These are phyloP conservation scores for Kodamaea restingae DNA, from an alignment of 805 yeast species.

Conservation along the genomic window DNA sequence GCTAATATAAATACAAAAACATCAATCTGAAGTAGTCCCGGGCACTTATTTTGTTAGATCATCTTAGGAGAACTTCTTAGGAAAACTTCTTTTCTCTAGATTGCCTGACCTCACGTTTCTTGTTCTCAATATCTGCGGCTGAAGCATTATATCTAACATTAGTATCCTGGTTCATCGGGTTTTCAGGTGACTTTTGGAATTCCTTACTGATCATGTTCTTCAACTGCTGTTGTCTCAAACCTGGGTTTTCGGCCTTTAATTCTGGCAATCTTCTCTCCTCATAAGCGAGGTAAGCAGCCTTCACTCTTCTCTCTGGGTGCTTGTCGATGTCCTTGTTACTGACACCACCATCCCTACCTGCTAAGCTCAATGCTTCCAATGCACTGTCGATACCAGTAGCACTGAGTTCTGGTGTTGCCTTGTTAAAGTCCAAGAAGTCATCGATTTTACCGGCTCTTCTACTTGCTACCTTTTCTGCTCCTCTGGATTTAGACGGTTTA, in stretches of 20 bases:
- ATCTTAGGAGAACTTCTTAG: no score
- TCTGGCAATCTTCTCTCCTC: slow-evolving; percentile 73
- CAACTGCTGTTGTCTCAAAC: slow-evolving; percentile 72
- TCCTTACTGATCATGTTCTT: slow-evolving; percentile 74
- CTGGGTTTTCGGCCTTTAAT: slow-evolving; percentile 70
- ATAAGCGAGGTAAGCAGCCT: slow-evolving; percentile 70
- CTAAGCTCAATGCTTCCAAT: slow-evolving; percentile 68
- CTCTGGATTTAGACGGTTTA: slow-evolving; percentile 59
- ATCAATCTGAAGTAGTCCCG: no score
- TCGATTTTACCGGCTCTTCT: slow-evolving; percentile 61
- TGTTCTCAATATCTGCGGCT: slow-evolving; percentile 43
- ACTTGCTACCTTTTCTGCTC: slow-evolving; percentile 63
- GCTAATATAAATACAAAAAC: no score
- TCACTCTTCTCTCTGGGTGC: slow-evolving; percentile 86
- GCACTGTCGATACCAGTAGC: slow-evolving; percentile 80
- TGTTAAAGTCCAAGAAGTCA: slow-evolving; percentile 56
- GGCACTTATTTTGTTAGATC: no score
- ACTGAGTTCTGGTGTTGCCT: slow-evolving; percentile 47
- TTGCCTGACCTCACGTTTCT: slow-evolving; percentile 46
- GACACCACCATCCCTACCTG: slow-evolving; percentile 55
- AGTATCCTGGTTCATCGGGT: slow-evolving; percentile 79
- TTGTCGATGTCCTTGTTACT: slow-evolving; percentile 64
- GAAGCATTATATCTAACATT: slow-evolving; percentile 61
- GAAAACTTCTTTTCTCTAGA: slow-evolving; percentile 42
- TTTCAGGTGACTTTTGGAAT: slow-evolving; percentile 74